Percentiles rank a stretch among this genome's conserved stretches.
phyloP scores from a whole-genome alignment of 2,329 filamentous ascomycete genomes.

The Apiospora phragmitis region DNA sequence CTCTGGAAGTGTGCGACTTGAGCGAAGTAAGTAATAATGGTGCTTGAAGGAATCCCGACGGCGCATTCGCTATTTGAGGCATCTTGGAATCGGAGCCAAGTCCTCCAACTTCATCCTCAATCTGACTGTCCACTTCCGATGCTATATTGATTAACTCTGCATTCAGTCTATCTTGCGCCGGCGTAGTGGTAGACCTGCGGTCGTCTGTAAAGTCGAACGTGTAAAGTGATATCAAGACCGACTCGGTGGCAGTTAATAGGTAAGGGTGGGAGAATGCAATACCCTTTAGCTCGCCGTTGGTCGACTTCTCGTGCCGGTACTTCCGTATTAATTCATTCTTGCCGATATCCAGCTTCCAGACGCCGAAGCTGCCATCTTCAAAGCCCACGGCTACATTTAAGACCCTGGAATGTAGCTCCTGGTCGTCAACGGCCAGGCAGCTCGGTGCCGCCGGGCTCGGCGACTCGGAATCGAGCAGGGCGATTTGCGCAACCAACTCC shows the following conservation, averaged over 20 bases:
- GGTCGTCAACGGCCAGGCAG: conserved; percentile 66
- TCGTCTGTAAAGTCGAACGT: conserved; percentile 47
- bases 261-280: conserved; percentile 76
- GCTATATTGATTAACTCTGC: not conserved
- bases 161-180: not conserved
- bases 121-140: not conserved
- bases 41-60: conserved; percentile 22
- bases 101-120: not conserved
- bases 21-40: conserved; percentile 74
- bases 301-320: conserved; percentile 63
- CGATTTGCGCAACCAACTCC: conserved; percentile 54
- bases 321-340: conserved; percentile 44
- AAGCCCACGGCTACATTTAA: conserved; percentile 71
- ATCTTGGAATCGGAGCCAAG: not conserved
- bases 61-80: too few relatives aligned
- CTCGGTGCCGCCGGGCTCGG: conserved; percentile 46
- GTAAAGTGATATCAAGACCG: conserved; percentile 76
- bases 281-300: conserved; percentile 65
- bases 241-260: conserved; percentile 73
- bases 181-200: not conserved
- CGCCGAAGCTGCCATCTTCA: conserved; percentile 66
- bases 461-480: conserved; percentile 27
- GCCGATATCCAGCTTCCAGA: conserved; percentile 62
- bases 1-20: conserved; percentile 75
- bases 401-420: conserved; percentile 39